phyloP scores from a whole-genome alignment of 2,329 filamentous ascomycete genomes.

The Neopestalotiopsis clavispora region DNA sequence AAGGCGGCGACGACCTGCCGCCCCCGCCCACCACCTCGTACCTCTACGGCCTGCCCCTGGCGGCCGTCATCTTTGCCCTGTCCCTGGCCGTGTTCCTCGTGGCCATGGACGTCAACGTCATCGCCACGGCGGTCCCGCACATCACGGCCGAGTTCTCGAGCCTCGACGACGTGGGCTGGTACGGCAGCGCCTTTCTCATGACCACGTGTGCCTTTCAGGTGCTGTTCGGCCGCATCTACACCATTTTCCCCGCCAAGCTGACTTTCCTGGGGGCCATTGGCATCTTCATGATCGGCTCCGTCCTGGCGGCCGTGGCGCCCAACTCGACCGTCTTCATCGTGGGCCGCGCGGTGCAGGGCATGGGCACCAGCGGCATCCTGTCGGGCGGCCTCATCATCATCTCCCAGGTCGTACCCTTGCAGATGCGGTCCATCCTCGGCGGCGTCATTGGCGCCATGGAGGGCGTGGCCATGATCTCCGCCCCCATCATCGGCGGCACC shows the following conservation, averaged over 20 bases:
- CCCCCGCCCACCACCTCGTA: background rate
- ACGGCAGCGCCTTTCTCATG: slow-evolving; percentile 12
- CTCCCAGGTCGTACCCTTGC: slow-evolving; percentile 37
- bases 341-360: slow-evolving; percentile 42
- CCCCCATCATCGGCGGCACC: slow-evolving; percentile 31
- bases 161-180: slow-evolving; percentile 17
- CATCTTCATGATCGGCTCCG: slow-evolving; percentile 12
- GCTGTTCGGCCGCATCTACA: slow-evolving; percentile 13
- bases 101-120: slow-evolving; percentile 22
- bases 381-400: slow-evolving; percentile 37
- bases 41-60: slow-evolving; percentile 15
- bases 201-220: slow-evolving; percentile 7
- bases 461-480: slow-evolving; percentile 38
- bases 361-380: slow-evolving; percentile 42
- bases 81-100: slow-evolving; percentile 19
- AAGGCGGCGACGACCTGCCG: background rate
- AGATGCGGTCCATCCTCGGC: slow-evolving; percentile 41
- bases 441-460: slow-evolving; percentile 43
- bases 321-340: slow-evolving; percentile 42
- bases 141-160: slow-evolving; percentile 16
- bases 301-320: slow-evolving; percentile 24
- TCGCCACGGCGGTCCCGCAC: slow-evolving; percentile 26
- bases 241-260: slow-evolving; percentile 1
- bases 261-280: background rate
- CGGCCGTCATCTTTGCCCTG: slow-evolving; percentile 15